Percentiles rank a stretch among this genome's conserved stretches.
phyloP scores from a whole-genome alignment of 2,329 filamentous ascomycete species.

The Fusarium xylarioides region DNA sequence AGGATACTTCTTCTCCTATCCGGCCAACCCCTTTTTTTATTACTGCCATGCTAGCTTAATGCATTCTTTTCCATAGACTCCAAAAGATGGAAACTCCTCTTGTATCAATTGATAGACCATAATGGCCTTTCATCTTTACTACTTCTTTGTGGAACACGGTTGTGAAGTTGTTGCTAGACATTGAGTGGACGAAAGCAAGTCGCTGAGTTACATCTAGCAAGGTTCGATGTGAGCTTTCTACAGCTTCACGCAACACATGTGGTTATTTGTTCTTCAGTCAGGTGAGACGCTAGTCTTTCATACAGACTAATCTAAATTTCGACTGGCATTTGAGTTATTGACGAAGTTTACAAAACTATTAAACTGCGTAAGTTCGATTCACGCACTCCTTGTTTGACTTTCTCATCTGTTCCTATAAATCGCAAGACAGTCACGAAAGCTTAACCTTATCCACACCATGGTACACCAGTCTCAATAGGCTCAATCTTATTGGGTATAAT shows the following conservation, averaged over 20 bases:
- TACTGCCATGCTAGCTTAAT: background rate
- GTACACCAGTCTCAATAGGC: background rate
- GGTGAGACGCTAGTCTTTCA: background rate
- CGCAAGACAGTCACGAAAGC: background rate
- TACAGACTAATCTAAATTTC: background rate
- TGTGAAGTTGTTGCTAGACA: background rate
- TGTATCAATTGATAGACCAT: background rate
- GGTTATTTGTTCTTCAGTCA: background rate
- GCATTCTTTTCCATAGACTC: no score
- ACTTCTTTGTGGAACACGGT: background rate
- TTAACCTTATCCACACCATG: no score
- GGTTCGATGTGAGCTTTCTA: background rate
- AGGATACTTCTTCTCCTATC: background rate
- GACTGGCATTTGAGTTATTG: accelerated
- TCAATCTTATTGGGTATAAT: background rate
- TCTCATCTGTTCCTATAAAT: no score
- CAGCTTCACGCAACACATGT: background rate
- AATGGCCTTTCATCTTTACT: background rate
- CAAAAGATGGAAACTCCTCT: background rate
- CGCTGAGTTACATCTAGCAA: background rate
- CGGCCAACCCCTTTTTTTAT: no score
- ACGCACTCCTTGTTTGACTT: background rate
- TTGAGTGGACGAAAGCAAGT: background rate
- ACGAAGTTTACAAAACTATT: accelerated
- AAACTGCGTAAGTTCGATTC: background rate